Percentiles rank a stretch among this genome's conserved stretches.
These are phyloP conservation scores for Oryza rufipogon DNA, from an alignment of 176 grass and related monocot species.

Conservation along the genomic window DNA sequence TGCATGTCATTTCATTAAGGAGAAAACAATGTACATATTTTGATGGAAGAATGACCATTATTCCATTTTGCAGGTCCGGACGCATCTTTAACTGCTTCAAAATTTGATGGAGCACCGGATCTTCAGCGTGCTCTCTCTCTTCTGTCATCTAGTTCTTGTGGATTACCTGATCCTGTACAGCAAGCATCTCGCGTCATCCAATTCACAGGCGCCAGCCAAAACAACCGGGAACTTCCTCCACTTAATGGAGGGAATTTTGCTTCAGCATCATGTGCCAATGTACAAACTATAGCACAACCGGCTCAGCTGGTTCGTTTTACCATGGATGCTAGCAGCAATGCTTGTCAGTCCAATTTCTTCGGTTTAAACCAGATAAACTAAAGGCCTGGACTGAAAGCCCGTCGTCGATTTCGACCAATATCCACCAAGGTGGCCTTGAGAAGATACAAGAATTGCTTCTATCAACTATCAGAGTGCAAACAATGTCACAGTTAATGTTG, in stretches of 20 bases:
- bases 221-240: conserved; percentile 33
- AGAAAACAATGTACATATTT: neutral
- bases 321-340: conserved; percentile 40
- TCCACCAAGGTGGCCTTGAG: conserved; percentile 19
- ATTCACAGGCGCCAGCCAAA: conserved; percentile 49
- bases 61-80: conserved; percentile 52
- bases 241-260: conserved; percentile 43
- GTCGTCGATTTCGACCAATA: conserved; percentile 24
- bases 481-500: conserved; percentile 32
- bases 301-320: conserved; percentile 48
- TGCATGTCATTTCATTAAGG: no score
- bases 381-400: neutral
- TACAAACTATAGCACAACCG: conserved; percentile 33
- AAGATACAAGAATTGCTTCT: conserved; percentile 27
- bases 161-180: conserved; percentile 53
- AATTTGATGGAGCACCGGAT: conserved; percentile 91
- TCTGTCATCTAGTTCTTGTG: conserved; percentile 88
- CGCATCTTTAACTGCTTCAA: conserved; percentile 59
- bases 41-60: conserved; percentile 22
- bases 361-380: conserved; percentile 53
- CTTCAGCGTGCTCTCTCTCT: conserved; percentile 97
- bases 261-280: conserved; percentile 34
- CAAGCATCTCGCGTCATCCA: conserved; percentile 52
- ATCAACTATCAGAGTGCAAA: conserved; percentile 26
- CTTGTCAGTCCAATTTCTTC: conserved; percentile 48